Conservation (phyloP, 2,329 filamentous ascomycete genomes). For the Pseudonectria foliicola region DNA sequence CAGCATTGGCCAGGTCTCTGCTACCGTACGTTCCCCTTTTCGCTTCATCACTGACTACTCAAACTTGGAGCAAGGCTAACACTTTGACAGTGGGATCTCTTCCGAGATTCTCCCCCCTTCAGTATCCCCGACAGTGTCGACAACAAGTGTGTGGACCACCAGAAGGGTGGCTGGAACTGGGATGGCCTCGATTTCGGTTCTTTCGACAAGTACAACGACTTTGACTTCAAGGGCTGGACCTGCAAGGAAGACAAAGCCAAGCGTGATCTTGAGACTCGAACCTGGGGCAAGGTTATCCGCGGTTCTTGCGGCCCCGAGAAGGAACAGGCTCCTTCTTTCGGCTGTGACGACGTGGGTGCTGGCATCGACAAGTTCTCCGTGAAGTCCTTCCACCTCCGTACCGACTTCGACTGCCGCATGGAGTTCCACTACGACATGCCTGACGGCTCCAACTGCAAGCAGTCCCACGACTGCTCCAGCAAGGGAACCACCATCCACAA, state of each 20-base stretch:
- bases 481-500: constrained; percentile 68
- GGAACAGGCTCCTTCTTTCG: constrained; percentile 51
- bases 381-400: constrained; percentile 62
- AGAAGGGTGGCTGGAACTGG: constrained; percentile 68
- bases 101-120: constrained; percentile 41
- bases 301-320: constrained; percentile 43
- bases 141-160: constrained; percentile 68
- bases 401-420: constrained; percentile 69
- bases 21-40: constrained; percentile 31
- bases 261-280: constrained; percentile 50
- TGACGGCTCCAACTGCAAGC: constrained; percentile 75
- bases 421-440: constrained; percentile 85
- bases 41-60: neutral
- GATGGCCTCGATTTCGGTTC: constrained; percentile 50
- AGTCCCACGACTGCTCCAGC: constrained; percentile 60
- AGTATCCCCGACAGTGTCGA: constrained; percentile 63
- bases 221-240: constrained; percentile 65
- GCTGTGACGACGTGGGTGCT: constrained; percentile 32
- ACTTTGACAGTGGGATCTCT: constrained; percentile 13
- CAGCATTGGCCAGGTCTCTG: constrained; percentile 42
- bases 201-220: constrained; percentile 62
- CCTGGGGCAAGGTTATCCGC: constrained; percentile 53
- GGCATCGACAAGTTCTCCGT: constrained; percentile 62
- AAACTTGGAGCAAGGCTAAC: too few species aligned
- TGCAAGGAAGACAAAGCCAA: constrained; percentile 55